phyloP scores from a whole-genome alignment of 2,329 filamentous ascomycete genomes.

The Colletotrichum australisinense region DNA sequence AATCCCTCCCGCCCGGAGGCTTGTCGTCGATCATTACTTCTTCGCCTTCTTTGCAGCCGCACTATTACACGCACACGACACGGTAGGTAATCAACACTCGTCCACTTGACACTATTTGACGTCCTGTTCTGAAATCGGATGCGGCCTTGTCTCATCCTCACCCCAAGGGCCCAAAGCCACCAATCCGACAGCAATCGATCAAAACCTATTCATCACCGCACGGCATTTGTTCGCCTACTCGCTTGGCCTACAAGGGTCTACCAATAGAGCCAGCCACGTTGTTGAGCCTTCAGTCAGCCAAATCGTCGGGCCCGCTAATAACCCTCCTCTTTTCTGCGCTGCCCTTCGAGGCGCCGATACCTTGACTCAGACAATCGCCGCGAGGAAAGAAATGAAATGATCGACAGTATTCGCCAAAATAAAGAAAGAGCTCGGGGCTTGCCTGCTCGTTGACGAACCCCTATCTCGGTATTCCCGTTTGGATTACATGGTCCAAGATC shows the following conservation, averaged over 20 bases:
- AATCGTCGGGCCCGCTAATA: not conserved
- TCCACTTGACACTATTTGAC: not conserved
- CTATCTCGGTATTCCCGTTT: conserved; percentile 16
- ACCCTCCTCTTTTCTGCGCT: not conserved
- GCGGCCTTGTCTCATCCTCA: not conserved
- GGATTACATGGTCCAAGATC: not conserved
- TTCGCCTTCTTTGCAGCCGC: conserved; percentile 7
- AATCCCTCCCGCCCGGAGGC: conserved; percentile 5
- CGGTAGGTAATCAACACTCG: not conserved
- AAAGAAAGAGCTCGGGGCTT: conserved; percentile 12
- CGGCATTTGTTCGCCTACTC: not conserved
- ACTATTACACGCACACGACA: not conserved
- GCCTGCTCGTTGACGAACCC: conserved; percentile 13
- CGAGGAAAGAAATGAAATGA: not conserved
- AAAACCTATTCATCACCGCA: not conserved
- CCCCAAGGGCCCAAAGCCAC: not conserved
- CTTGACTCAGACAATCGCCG: not conserved
- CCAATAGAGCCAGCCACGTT: conserved; percentile 17
- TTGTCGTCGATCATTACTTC: conserved; percentile 27
- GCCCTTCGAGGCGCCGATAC: not conserved
- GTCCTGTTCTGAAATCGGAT: not conserved
- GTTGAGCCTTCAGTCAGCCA: conserved; percentile 11
- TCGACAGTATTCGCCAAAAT: conserved; percentile 8
- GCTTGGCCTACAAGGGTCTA: not conserved
- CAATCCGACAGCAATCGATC: not conserved